Evolutionary conservation across 257 asterid genomes (phyloP).

Genomic region (Verbena officinalis): DNA sequence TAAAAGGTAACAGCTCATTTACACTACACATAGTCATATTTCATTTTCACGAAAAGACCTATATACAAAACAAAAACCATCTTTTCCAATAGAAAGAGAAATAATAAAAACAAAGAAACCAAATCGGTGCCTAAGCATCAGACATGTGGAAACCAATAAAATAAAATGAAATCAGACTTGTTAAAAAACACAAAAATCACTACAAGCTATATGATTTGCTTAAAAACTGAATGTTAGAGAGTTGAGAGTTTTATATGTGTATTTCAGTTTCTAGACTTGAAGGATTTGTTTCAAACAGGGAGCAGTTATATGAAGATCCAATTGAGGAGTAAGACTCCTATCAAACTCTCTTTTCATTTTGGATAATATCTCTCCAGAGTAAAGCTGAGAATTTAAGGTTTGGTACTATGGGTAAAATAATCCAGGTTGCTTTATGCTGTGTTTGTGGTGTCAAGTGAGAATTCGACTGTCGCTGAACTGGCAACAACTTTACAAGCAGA

Average conservation of each 20-base stretch:
- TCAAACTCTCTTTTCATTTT: conserved; percentile 23
- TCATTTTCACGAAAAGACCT: too few relatives aligned
- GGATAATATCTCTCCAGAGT: conserved; percentile 29
- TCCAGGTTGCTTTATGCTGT: conserved; percentile 99
- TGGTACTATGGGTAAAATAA: conserved; percentile 32
- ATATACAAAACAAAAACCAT: too few relatives aligned
- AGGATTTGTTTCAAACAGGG: conserved; percentile 99
- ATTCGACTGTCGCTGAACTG: conserved; percentile 95
- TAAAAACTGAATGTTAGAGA: conserved; percentile 20
- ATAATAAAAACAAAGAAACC: too few relatives aligned
- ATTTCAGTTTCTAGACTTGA: conserved; percentile 99
- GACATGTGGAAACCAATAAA: too few relatives aligned
- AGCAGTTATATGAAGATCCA: conserved; percentile 99
- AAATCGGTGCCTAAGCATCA: background rate
- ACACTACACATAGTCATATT: too few relatives aligned
- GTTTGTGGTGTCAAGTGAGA: conserved; percentile 96
- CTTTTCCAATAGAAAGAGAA: too few relatives aligned
- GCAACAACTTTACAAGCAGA: conserved; percentile 96
- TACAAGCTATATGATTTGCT: conserved; percentile 7
- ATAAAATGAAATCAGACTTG: too few relatives aligned
- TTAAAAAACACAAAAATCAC: background rate
- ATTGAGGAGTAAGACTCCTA: conserved; percentile 86
- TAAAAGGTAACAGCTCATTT: too few relatives aligned
- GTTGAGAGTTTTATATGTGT: conserved; percentile 35
- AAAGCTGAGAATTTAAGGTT: conserved; percentile 27